phyloP scores from a whole-genome alignment of 129 eudicot genomes.

The Deinandra increscens region DNA sequence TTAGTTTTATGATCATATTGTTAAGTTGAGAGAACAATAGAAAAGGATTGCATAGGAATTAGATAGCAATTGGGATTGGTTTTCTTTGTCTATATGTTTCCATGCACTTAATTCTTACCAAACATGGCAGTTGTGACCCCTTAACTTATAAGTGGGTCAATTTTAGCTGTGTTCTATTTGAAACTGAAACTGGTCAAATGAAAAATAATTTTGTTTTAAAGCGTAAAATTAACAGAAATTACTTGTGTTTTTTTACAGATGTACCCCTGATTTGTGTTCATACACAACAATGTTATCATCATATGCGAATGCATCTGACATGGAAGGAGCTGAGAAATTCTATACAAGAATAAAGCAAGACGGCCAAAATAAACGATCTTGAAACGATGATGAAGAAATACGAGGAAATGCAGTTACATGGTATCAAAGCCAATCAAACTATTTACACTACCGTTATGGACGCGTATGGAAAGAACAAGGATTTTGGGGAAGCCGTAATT shows the following conservation, averaged over 20 bases:
- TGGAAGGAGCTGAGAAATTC: constrained; percentile 94
- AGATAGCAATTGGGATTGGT: too few species aligned
- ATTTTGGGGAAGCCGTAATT: constrained; percentile 69
- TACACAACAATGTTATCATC: constrained; percentile 90
- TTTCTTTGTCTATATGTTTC: too few species aligned
- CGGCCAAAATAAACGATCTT: constrained; percentile 58
- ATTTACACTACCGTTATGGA: constrained; percentile 94
- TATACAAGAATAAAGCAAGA: constrained; percentile 71
- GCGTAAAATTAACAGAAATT: neutral
- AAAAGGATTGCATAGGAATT: too few species aligned
- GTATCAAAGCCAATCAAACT: constrained; percentile 68
- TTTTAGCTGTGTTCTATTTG: too few species aligned
- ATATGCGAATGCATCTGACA: constrained; percentile 84
- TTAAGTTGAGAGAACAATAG: too few species aligned
- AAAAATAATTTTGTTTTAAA: too few species aligned
- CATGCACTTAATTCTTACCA: too few species aligned
- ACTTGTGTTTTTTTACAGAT: constrained; percentile 44
- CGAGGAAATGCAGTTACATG: constrained; percentile 62
- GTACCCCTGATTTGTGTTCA: constrained; percentile 85
- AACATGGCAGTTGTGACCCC: too few species aligned
- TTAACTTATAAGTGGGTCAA: too few species aligned
- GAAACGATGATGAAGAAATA: constrained; percentile 87
- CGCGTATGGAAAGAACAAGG: constrained; percentile 79
- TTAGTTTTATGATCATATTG: too few species aligned
- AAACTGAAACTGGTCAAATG: too few species aligned